Percentiles rank a stretch among this genome's conserved stretches.
Conservation (phyloP, 306 rosid species). For the Fragaria ananassa region DNA sequence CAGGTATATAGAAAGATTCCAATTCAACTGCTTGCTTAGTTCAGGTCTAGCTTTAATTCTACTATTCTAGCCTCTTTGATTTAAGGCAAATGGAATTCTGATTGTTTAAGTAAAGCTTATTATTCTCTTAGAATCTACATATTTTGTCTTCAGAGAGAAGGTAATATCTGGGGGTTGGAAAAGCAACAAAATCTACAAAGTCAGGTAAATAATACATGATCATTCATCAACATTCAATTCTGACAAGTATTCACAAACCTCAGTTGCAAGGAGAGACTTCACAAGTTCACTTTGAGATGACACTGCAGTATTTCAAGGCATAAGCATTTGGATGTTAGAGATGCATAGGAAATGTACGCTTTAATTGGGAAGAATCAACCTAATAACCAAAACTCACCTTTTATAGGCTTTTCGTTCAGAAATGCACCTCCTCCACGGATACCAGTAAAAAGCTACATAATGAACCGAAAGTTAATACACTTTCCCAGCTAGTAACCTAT, state of each 20-base stretch:
- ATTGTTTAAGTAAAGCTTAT: not conserved
- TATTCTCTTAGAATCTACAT: not conserved
- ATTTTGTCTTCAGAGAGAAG: not conserved
- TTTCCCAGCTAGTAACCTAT: conserved; percentile 16
- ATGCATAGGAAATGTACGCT: not conserved
- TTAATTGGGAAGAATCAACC: conserved; percentile 4
- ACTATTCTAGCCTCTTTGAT: not conserved
- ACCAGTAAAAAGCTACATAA: conserved; percentile 79
- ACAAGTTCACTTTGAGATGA: conserved; percentile 78
- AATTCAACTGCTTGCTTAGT: not conserved
- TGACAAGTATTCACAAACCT: conserved; percentile 53
- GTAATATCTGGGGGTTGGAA: not conserved
- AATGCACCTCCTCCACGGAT: conserved; percentile 78
- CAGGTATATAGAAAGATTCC: not conserved
- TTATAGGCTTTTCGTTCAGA: conserved; percentile 75
- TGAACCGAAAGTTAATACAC: conserved; percentile 23
- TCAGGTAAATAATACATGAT: not conserved
- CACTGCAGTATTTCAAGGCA: conserved; percentile 52
- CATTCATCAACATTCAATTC: conserved; percentile 8
- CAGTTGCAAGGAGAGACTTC: conserved; percentile 79
- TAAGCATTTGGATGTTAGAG: conserved; percentile 18
- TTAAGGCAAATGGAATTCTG: not conserved
- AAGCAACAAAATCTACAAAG: not conserved
- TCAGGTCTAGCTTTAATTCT: not conserved
- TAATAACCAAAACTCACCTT: conserved; percentile 47